These are phyloP conservation scores for Juncus effusus DNA, from an alignment of 176 grass and related monocot genomes.

Conservation along the genomic window DNA sequence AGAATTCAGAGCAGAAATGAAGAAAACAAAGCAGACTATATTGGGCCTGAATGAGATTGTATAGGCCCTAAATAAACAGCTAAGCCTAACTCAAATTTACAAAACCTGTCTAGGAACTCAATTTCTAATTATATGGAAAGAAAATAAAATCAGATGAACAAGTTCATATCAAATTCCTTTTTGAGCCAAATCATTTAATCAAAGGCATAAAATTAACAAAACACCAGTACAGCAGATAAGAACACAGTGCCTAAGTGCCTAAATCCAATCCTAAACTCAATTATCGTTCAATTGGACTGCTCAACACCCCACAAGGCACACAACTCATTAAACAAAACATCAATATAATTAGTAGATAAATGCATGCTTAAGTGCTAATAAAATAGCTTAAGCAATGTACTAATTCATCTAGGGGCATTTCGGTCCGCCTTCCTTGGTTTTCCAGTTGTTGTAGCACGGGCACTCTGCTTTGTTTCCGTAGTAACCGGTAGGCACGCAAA, in stretches of 20 bases:
- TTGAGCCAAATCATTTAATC: too few relatives aligned
- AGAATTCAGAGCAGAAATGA: too few relatives aligned
- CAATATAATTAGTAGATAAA: conserved; percentile 21
- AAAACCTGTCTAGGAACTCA: too few relatives aligned
- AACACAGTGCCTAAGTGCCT: not conserved
- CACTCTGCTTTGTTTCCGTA: conserved; percentile 51
- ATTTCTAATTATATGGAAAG: too few relatives aligned
- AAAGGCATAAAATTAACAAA: too few relatives aligned
- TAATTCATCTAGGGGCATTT: conserved; percentile 36
- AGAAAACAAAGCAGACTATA: too few relatives aligned
- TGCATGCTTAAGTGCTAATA: conserved; percentile 14
- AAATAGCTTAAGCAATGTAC: not conserved
- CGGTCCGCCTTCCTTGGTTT: conserved; percentile 46
- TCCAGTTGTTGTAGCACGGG: conserved; percentile 55
- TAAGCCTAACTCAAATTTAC: too few relatives aligned
- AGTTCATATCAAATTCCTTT: too few relatives aligned
- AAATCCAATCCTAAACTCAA: conserved; percentile 25
- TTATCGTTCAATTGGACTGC: conserved; percentile 18
- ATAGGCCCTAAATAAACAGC: too few relatives aligned
- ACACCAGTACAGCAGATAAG: conserved; percentile 3
- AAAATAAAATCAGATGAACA: too few relatives aligned
- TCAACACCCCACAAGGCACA: not conserved
- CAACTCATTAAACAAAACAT: not conserved
- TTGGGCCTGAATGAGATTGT: too few relatives aligned
- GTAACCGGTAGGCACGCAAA: conserved; percentile 37